These are phyloP conservation scores for Fusarium mundagurra DNA, from an alignment of 2,329 filamentous ascomycete species.

Conservation along the genomic window DNA sequence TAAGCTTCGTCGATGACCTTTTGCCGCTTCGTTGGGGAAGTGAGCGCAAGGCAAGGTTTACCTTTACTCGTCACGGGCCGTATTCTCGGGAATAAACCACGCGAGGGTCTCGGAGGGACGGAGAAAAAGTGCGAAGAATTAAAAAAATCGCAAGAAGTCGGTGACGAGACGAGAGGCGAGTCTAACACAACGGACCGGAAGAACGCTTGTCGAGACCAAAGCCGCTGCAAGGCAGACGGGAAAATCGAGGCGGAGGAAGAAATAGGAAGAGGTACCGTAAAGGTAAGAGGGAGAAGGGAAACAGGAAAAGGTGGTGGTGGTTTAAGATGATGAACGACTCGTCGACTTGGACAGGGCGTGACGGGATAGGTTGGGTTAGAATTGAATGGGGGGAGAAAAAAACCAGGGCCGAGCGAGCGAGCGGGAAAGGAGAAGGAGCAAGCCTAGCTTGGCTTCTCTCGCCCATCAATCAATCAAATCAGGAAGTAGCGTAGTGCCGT, in stretches of 20 bases:
- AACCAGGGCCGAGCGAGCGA: conserved; percentile 39
- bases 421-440: conserved; percentile 43
- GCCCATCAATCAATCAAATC: conserved; percentile 34
- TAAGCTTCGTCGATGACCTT: conserved; percentile 27
- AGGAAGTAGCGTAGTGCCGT: conserved; percentile 41
- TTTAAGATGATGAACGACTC: conserved; percentile 41
- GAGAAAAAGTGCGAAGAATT: conserved; percentile 32
- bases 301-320: conserved; percentile 28
- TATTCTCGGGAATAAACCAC: conserved; percentile 42
- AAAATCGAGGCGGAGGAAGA: conserved; percentile 28
- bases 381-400: conserved; percentile 37
- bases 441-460: conserved; percentile 25
- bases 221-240: conserved; percentile 37
- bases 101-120: conserved; percentile 41
- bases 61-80: conserved; percentile 32
- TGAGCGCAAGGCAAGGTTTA: conserved; percentile 36
- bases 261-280: conserved; percentile 28
- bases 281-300: conserved; percentile 17
- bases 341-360: conserved; percentile 37
- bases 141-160: conserved; percentile 33
- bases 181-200: conserved; percentile 19
- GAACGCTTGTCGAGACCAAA: conserved; percentile 37
- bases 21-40: conserved; percentile 30
- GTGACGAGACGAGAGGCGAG: conserved; percentile 22
- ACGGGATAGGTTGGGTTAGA: conserved; percentile 34